A percentile compares a stretch with the other conserved stretches of the same genome.
phyloP scores from a whole-genome alignment of 2,329 filamentous ascomycete species.

The Pseudogymnoascus sp. region DNA sequence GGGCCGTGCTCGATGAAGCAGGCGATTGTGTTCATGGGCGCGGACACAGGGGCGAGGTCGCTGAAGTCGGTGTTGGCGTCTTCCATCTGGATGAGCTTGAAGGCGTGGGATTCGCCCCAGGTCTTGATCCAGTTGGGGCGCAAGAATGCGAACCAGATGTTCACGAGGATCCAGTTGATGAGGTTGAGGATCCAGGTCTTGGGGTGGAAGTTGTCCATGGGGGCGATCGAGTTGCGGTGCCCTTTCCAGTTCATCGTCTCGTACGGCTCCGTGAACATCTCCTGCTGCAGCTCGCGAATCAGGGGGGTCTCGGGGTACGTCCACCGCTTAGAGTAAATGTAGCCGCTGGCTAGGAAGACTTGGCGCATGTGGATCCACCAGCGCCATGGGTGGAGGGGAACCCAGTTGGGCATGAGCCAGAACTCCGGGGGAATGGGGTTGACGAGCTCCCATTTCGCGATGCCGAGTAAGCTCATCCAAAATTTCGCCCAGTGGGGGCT shows the following conservation, averaged over 20 bases:
- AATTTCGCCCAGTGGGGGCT: conserved; percentile 96
- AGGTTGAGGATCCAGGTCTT: conserved; percentile 77
- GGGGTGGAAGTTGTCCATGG: conserved; percentile 82
- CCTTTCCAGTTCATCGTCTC: conserved; percentile 54
- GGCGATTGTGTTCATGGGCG: conserved; percentile 77
- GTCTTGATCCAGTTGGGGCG: conserved; percentile 56
- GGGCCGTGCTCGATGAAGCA: conserved; percentile 82
- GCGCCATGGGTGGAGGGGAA: conserved; percentile 80
- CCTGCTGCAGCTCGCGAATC: conserved; percentile 63
- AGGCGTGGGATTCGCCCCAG: conserved; percentile 71
- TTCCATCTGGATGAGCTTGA: conserved; percentile 78
- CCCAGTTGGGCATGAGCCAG: conserved; percentile 88
- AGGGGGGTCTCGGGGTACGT: conserved; percentile 66
- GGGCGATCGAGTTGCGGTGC: conserved; percentile 74
- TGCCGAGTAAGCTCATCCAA: conserved; percentile 77
- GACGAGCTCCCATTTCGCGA: conserved; percentile 83
- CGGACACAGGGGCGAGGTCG: conserved; percentile 80
- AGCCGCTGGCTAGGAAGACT: conserved; percentile 91
- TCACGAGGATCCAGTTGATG: conserved; percentile 69
- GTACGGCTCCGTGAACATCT: conserved; percentile 74
- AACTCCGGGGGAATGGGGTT: conserved; percentile 91
- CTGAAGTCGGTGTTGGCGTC: conserved; percentile 87
- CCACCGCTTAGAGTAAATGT: conserved; percentile 78
- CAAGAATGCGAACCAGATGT: conserved; percentile 72
- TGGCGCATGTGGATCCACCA: conserved; percentile 99